Evolutionary conservation across 1,284 basidiomycete species (phyloP), one percentile per base, ranked within the genome.

Genomic region (Ceratobasidium sp.): DNA sequence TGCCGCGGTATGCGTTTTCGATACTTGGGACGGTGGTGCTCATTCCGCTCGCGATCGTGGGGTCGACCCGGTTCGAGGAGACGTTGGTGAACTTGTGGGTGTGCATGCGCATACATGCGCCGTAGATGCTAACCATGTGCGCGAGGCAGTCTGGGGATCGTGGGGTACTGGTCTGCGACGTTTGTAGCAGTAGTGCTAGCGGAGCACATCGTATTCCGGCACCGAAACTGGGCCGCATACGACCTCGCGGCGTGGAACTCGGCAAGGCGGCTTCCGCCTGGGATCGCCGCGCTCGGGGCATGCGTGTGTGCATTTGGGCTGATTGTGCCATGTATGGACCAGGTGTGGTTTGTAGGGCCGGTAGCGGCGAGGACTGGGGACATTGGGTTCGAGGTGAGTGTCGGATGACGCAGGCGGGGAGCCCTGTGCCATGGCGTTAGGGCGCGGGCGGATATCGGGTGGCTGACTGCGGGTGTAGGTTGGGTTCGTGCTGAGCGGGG

Each of bases 1-100:
- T 97, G 14, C 95, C 96, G 0, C 84, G 96, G 77, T 96, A 95
- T 79, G 83, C 94, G 56, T 93, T 96, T 79, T 92, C 95, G 0
- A 78, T 96, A 21, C 79, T 95, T 51, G 89, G 90, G 0, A 91
- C 89, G 0, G 93, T 89, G 0, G 88, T 97, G 42, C 53, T 87
- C 53, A 86, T 91, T 16, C 87, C 90, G 0, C 73, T 92, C 14
- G 81, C 90, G 9, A 90, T 92, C 61, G 86, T 86, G 12, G 90
- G 90, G 7, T 83, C 88, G 4, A 87, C 88, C 77, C 83, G 79
- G 72, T 91, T 91, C 79, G 90, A 90, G 77, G 79, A 82, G 30
- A 81, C 90, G 0, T 84, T 92, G 48, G 83, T 83, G 49, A 84
- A 92, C 79, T 91, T 92, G 72, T 72, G 44, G 53, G 71, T 51